Conservation (phyloP, 352 stramenopile genomes). For the Elongisporangium prolatum region DNA sequence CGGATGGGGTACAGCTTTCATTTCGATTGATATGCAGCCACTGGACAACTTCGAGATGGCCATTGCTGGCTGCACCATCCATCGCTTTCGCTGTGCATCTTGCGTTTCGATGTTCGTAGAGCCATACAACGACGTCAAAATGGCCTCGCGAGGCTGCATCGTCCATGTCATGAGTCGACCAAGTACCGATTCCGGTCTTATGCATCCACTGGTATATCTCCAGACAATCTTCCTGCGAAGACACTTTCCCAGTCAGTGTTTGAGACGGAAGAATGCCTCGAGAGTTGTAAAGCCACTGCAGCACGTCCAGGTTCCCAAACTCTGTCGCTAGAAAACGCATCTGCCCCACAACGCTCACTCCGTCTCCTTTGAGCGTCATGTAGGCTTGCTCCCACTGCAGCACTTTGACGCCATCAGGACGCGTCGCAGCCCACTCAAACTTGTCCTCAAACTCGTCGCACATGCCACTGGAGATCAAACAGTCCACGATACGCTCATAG, state of each 20-base stretch:
- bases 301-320: not conserved
- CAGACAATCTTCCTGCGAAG: not conserved
- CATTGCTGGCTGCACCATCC: not conserved
- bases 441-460: not conserved
- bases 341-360: not conserved
- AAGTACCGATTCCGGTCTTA: not conserved
- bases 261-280: not conserved
- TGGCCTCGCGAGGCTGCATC: not conserved
- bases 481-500: not conserved
- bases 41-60: not conserved
- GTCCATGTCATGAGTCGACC: not conserved
- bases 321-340: not conserved
- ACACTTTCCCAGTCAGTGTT: not conserved
- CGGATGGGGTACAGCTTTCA: not conserved
- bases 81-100: not conserved
- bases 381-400: not conserved
- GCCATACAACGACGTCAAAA: not conserved
- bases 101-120: not conserved
- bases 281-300: not conserved
- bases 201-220: not conserved
- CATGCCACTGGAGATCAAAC: not conserved
- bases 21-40: not conserved
- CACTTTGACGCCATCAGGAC: not conserved
- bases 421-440: not conserved
- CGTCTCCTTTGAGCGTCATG: not conserved